A percentile compares a stretch with the other conserved stretches of the same genome.
Evolutionary conservation across 2,329 filamentous ascomycete species (phyloP).

Genomic region (Paecilomyces formosus): DNA sequence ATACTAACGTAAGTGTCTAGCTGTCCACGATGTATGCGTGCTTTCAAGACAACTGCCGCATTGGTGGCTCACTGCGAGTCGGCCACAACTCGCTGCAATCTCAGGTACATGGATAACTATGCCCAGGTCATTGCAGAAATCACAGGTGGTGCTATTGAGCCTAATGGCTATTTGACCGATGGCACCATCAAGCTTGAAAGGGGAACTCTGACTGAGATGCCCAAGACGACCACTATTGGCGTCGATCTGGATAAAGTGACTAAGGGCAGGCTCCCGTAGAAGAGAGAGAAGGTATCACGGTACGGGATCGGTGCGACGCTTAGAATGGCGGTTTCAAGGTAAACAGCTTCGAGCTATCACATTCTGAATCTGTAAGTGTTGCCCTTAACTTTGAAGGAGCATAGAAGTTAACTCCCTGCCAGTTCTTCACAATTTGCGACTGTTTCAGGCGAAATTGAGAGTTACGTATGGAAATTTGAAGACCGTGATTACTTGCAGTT

Average conservation of each 20-base stretch:
- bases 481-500: not conserved
- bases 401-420: not conserved
- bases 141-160: constrained; percentile 30
- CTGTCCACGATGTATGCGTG: constrained; percentile 32
- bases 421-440: not conserved
- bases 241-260: constrained; percentile 5
- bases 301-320: not conserved
- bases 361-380: not conserved
- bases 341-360: not conserved
- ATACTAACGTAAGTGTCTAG: constrained; percentile 10
- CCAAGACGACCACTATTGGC: constrained; percentile 7
- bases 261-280: not conserved
- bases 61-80: constrained; percentile 37
- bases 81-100: constrained; percentile 24
- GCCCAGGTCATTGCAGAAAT: constrained; percentile 29
- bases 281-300: not conserved
- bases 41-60: constrained; percentile 29
- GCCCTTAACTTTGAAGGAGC: not conserved
- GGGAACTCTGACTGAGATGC: constrained; percentile 9
- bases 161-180: constrained; percentile 21
- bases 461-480: not conserved
- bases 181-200: constrained; percentile 27
- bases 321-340: not conserved
- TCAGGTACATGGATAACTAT: constrained; percentile 21
- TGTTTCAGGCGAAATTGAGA: not conserved